Conservation (phyloP, 2,329 filamentous ascomycete genomes). For the Ceratocystis smalleyi region DNA sequence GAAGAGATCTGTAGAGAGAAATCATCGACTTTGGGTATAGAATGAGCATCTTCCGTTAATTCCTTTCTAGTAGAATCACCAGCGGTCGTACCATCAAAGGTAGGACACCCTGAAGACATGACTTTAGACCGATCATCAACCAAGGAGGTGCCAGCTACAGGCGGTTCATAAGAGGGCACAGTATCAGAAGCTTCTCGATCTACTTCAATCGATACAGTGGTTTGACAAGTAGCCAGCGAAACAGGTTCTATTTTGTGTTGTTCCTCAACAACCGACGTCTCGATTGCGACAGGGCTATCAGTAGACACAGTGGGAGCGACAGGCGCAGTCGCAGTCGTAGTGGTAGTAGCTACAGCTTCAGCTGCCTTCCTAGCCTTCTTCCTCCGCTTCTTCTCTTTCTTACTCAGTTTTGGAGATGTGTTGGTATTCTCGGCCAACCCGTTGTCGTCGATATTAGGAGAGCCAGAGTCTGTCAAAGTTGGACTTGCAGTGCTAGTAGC, state of each 20-base stretch:
- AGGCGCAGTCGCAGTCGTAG: background rate
- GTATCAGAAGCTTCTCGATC: background rate
- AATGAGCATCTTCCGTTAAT: background rate
- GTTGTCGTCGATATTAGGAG: background rate
- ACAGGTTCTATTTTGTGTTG: background rate
- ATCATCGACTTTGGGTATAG: background rate
- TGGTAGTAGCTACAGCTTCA: background rate
- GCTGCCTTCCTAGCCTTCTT: constrained; percentile 9
- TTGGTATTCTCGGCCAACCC: background rate
- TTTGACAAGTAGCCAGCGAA: background rate
- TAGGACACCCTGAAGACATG: too few species aligned
- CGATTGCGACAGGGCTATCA: background rate
- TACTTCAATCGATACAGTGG: background rate
- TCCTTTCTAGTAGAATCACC: too few species aligned
- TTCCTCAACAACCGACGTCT: background rate
- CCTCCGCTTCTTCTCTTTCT: background rate
- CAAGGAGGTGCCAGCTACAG: too few species aligned
- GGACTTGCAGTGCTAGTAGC: background rate
- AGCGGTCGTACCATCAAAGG: too few species aligned
- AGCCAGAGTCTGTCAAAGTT: background rate
- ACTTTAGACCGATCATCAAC: too few species aligned
- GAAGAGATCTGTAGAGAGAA: background rate
- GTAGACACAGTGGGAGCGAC: background rate
- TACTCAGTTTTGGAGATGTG: background rate
- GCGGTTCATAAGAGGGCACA: background rate